Evolutionary conservation across 2,329 filamentous ascomycete genomes (phyloP).

Genomic region (Apiospora saccharicola): DNA sequence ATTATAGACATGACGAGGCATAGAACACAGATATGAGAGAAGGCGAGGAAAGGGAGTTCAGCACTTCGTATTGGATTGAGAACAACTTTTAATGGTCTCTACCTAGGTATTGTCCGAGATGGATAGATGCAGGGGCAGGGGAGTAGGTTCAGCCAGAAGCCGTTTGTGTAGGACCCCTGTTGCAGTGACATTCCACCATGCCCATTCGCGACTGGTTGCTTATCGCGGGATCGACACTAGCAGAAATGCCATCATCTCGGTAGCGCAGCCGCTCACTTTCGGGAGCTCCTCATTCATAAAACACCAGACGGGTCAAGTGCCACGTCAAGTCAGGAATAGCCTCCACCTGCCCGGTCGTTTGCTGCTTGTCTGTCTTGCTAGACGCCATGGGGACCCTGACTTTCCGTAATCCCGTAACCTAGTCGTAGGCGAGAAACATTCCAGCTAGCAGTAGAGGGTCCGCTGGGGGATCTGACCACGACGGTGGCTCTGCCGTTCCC

Average conservation of each 20-base stretch:
- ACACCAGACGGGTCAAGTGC: conserved; percentile 15
- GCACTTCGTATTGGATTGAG: neutral
- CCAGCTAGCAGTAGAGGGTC: neutral
- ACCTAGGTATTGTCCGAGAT: neutral
- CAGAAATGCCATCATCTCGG: conserved; percentile 27
- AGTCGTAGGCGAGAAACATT: neutral
- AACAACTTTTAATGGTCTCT: neutral
- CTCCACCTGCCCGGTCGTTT: neutral
- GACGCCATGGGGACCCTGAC: neutral
- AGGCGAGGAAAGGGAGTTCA: neutral
- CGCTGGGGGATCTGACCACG: neutral
- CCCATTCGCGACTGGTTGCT: conserved; percentile 5
- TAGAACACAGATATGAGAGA: neutral
- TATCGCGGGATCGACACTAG: conserved; percentile 27
- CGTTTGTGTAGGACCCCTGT: conserved; percentile 15
- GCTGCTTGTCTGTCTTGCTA: neutral
- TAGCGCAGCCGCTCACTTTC: conserved; percentile 23
- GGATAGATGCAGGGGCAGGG: neutral
- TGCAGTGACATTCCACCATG: conserved; percentile 4
- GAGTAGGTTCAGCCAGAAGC: neutral
- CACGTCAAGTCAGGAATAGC: conserved; percentile 17
- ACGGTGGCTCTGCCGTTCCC: neutral
- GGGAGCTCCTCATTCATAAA: conserved; percentile 13
- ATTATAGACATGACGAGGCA: neutral
- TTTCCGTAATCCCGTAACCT: conserved; percentile 1